A percentile compares a stretch with the other conserved stretches of the same genome.
Evolutionary conservation across 2,329 filamentous ascomycete species (phyloP).

Genomic region (Basipetospora chlamydospora): DNA sequence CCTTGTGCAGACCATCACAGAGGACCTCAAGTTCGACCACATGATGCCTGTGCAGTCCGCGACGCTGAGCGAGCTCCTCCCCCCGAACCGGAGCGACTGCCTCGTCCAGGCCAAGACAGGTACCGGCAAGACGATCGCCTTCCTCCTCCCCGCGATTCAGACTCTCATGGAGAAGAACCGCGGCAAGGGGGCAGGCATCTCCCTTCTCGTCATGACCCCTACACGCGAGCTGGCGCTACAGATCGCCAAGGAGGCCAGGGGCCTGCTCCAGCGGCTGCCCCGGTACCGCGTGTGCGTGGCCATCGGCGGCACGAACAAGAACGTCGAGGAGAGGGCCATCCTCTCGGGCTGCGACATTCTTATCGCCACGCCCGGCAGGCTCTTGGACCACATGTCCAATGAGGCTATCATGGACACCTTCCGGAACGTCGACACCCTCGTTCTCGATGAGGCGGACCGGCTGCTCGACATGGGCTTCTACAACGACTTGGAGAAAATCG

Average conservation of each 20-base stretch:
- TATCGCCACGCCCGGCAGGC: constrained; percentile 65
- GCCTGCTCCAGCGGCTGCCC: constrained; percentile 56
- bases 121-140: constrained; percentile 75
- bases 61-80: constrained; percentile 31
- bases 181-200: constrained; percentile 26
- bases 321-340: constrained; percentile 56
- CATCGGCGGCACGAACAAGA: constrained; percentile 66
- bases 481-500: constrained; percentile 62
- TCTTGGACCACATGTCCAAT: constrained; percentile 65
- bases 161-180: constrained; percentile 43
- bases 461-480: constrained; percentile 77
- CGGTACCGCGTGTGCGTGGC: constrained; percentile 65
- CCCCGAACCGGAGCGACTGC: constrained; percentile 30
- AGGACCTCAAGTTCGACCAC: constrained; percentile 33
- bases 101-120: constrained; percentile 77
- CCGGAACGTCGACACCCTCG: constrained; percentile 56
- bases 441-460: constrained; percentile 72
- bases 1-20: constrained; percentile 30
- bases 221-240: constrained; percentile 58
- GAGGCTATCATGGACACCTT: constrained; percentile 55
- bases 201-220: constrained; percentile 52
- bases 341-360: constrained; percentile 62
- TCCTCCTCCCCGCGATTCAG: constrained; percentile 71
- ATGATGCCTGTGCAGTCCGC: constrained; percentile 43
- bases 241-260: constrained; percentile 56